Base-by-base conservation (phyloP, 257 asterid species). In the Petrea volubilis region DNA sequence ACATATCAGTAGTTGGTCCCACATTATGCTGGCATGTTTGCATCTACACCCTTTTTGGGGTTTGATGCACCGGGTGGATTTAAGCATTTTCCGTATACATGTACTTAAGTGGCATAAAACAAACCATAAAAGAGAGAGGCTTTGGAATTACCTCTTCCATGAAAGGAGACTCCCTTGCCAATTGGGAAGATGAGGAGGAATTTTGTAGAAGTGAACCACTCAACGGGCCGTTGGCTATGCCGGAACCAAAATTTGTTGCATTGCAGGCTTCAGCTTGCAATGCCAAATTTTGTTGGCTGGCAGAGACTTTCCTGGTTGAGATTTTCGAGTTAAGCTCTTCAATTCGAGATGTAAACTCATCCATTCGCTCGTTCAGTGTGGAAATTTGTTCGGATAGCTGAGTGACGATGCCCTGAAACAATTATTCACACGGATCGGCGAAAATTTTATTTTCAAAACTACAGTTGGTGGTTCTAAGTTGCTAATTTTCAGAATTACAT, bases 381-480 rank as follows among this genome's bases (percentile, higher is more conserved):
- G 97, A 89, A 62, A 95, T 90, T 80, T 95, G 97, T 81, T 95
- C 99, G 4, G 96, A 88, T 49, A 95, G 78, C 82, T 90, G 99
- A 77, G 85, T 85, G 38, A 89, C 85, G 27, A 88, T 82, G 43
- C 97, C 99, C 99, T 95, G 89, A 57, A 79, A 85, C 58, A 77
- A 76, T 66, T 17, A 65, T 62, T 18, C 17, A 36, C 29, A 67
- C 56, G 58, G 51, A 43, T 46, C 15, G 15, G 61, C 50, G 24
- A 73, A 27, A 71, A 60, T 31, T 2, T 38, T n/a, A n/a, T n/a
- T n/a, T n/a, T n/a, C 40, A 24, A 14, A 56, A 18, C 3, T 18
- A 25, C 12, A 61, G 68, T 21, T 31, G 15, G 60, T 60, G 52
- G 25, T 71, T 60, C 33, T 31, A 43, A 41, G 27, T 27, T 25